These are phyloP conservation scores for Ogataea paraovalis DNA, from an alignment of 805 yeast species.

Conservation along the genomic window DNA sequence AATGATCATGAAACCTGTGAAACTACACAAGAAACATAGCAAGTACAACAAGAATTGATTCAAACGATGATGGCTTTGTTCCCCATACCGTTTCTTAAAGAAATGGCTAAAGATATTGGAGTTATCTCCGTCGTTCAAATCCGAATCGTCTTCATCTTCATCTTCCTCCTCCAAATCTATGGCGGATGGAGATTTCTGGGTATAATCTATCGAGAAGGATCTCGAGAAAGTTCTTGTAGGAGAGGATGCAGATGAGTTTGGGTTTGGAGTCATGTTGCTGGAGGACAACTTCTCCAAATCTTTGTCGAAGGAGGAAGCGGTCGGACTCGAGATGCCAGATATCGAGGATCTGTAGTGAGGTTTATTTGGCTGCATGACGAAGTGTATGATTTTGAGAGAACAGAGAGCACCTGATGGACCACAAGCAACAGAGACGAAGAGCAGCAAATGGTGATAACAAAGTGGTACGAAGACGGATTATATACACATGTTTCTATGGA, in stretches of 20 bases:
- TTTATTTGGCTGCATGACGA: neutral
- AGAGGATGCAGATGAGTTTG: neutral
- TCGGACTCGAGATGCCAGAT: neutral
- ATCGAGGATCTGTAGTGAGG: conserved; percentile 1
- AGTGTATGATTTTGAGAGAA: neutral
- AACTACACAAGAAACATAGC: neutral
- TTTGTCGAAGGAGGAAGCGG: neutral
- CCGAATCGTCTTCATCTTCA: neutral
- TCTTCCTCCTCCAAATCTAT: neutral
- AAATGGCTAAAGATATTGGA: neutral
- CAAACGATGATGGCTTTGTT: neutral
- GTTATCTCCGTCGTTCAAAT: neutral
- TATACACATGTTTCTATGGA: no score
- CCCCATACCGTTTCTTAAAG: neutral
- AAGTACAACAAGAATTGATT: neutral
- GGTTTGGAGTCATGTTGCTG: neutral
- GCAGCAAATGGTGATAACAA: no score
- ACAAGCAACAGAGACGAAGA: no score
- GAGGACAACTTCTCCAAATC: neutral
- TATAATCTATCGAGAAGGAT: neutral
- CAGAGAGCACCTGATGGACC: neutral
- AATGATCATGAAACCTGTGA: neutral
- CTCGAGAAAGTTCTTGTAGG: neutral
- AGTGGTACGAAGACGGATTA: no score
- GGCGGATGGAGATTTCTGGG: neutral